Base-by-base conservation (phyloP, 768 basidiomycete species). In the Hericium rajendrae region DNA sequence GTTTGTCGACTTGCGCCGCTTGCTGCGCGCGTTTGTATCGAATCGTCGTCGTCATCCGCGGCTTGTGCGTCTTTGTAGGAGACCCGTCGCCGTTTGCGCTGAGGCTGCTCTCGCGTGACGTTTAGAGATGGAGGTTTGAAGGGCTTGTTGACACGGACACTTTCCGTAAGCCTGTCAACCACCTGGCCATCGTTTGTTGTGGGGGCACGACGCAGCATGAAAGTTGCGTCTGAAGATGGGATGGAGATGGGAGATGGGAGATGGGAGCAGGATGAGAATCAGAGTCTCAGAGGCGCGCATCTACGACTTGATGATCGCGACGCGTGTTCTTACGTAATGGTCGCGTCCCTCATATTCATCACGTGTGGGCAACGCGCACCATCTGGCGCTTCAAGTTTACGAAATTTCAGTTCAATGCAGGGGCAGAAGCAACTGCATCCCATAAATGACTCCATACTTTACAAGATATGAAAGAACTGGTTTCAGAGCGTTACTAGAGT, bases 51-150 rank as follows among this genome's bases (percentile, higher is more conserved):
- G 51, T 82, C 80, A 6, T 71, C 70, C 37, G 65, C 75, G 48
- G 77, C 82, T 60, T 82, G 76, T 4, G 69, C 67, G 51, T 81
- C 89, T 64, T 88, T 90, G 76, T 95, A 95, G 0, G 87, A 91
- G 22, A 93, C 84, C 12, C 89, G 84, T 66, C 91, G 94, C 52
- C 93, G 83, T 69, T 95, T 97, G 24, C 93, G 80, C 62, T 77
- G 77, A 0, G 84, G 86, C 62, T 86, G 85, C 6, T 73, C 71
- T 38, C 82, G 81, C 48, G 81, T 78, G 20, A 76, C 63, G 11
- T 73, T 65, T 28, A 74, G 63, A 1, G 83, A 78, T 4, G 91
- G 91, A 1, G 85, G 74, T 67, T 90, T 91, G 76, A 91, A 93
- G 0, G 88, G 91, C 64, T 85, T 84, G 73, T 83, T 85, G 28